Conservation (phyloP, 2,329 filamentous ascomycete genomes). For the Trichoderma atrobrunneum region DNA sequence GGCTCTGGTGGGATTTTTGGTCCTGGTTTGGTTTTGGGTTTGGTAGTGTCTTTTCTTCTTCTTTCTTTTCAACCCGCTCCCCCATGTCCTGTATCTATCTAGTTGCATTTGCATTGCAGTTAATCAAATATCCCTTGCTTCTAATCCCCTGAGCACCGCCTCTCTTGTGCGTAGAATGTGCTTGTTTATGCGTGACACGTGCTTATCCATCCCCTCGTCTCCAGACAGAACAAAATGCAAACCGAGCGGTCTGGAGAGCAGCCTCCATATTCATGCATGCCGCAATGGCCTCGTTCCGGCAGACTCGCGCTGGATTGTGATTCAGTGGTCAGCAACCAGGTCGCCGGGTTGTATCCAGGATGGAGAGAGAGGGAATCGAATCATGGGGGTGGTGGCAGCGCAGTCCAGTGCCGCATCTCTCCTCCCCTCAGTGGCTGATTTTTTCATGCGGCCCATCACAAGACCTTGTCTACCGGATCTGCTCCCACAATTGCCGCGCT, state of each 20-base stretch:
- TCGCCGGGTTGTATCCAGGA: neutral
- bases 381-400: neutral
- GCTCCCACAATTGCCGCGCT: neutral
- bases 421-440: neutral
- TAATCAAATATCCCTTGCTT: neutral
- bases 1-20: neutral
- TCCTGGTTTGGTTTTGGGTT: neutral
- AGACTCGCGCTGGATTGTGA: neutral
- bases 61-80: neutral
- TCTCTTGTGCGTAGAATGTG: neutral
- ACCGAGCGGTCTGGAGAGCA: neutral
- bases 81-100: neutral
- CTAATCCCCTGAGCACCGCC: neutral
- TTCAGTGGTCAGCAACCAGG: neutral
- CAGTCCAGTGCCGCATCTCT: neutral
- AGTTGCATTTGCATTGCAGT: slow-evolving; percentile 1
- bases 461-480: neutral
- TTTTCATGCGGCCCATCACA: neutral
- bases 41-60: neutral
- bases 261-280: neutral
- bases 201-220: neutral
- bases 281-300: neutral
- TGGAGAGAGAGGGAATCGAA: neutral
- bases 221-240: neutral
- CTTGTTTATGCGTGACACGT: neutral